phyloP scores from a whole-genome alignment of 2,329 filamentous ascomycete genomes.

The Fusarium stilboides region DNA sequence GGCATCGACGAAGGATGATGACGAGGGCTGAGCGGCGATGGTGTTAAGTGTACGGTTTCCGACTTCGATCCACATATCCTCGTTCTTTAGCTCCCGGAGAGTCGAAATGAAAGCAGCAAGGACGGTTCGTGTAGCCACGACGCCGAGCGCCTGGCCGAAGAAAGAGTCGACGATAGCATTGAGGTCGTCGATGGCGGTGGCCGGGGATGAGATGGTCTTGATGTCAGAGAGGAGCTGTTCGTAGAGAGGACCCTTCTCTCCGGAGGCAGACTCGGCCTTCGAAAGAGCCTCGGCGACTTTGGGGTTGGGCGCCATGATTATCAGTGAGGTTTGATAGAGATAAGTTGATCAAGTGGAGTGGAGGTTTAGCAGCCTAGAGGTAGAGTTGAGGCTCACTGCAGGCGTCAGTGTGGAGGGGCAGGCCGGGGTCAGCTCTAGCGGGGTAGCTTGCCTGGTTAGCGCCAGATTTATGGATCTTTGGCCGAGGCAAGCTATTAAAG shows the following conservation, averaged over 20 bases:
- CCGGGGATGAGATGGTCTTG: constrained; percentile 58
- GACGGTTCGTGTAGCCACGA: constrained; percentile 81
- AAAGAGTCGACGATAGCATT: constrained; percentile 77
- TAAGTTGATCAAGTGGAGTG: constrained; percentile 26
- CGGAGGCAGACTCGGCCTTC: constrained; percentile 55
- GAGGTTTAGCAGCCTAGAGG: constrained; percentile 38
- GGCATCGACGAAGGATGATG: constrained; percentile 85
- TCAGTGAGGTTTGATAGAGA: constrained; percentile 5
- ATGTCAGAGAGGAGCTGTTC: constrained; percentile 63
- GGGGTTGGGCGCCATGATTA: constrained; percentile 56
- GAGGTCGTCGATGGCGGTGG: constrained; percentile 68
- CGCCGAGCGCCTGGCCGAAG: constrained; percentile 78
- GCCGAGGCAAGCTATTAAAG: constrained; percentile 7
- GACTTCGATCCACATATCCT: constrained; percentile 80
- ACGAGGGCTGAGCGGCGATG: constrained; percentile 74
- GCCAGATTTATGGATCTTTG: constrained; percentile 6
- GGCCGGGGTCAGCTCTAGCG: constrained; percentile 45
- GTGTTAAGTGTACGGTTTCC: constrained; percentile 80
- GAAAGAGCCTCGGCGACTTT: constrained; percentile 63
- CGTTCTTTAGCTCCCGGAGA: constrained; percentile 72
- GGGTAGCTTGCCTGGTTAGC: constrained; percentile 42
- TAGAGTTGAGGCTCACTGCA: constrained; percentile 36
- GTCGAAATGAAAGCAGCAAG: constrained; percentile 76
- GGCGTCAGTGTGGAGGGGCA: constrained; percentile 44
- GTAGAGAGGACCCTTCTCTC: constrained; percentile 64